Evolutionary conservation across 352 stramenopile species (phyloP), one percentile per base, ranked within the genome.

Genomic region (Phytophthora capsici): DNA sequence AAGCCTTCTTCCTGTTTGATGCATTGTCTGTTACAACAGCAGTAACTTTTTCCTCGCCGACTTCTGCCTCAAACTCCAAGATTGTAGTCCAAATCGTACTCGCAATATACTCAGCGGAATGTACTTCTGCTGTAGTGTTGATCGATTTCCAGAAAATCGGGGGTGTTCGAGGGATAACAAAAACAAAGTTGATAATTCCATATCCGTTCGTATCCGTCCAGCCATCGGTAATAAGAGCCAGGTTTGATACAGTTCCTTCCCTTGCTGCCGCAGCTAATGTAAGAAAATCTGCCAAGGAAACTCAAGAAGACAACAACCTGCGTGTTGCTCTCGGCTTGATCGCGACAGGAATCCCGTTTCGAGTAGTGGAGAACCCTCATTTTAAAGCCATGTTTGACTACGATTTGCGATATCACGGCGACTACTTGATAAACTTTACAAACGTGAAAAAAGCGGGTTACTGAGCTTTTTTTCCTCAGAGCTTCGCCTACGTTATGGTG

Each of bases 11-110:
- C 36, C 66, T 63, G 22, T 64, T 64, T 12, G 17, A 4, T 9
- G 56, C 47, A n/a, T 68, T 73, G 30, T 61, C 57, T 1, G 57
- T 54, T 0, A 73, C 64, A 0, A 73, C 45, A 26, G 38, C 28
- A 2, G 36, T 45, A 0, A 64, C 46, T 10, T 57, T 45, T 5
- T 50, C 49, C 9, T 5, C 16, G 3, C 36, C 45, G 2, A 63
- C 1, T 0, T 50, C 2, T 1, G 1, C 14, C 2, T 65, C 62
- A 2, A 62, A 0, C 2, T 66, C 63, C n/a, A 26, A 23, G 2
- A 65, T 71, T 6, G 48, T 51, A 4, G n/a, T 7, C 2, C 46
- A 1, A 12, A 66, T 71, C 10, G 34, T 12, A 2, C 54, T 13
- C 0, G 55, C 43, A 6, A 62, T 66, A 10, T 58, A 62, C 1